Conservation (phyloP, 768 basidiomycete genomes). For the Cyathus striatus region DNA sequence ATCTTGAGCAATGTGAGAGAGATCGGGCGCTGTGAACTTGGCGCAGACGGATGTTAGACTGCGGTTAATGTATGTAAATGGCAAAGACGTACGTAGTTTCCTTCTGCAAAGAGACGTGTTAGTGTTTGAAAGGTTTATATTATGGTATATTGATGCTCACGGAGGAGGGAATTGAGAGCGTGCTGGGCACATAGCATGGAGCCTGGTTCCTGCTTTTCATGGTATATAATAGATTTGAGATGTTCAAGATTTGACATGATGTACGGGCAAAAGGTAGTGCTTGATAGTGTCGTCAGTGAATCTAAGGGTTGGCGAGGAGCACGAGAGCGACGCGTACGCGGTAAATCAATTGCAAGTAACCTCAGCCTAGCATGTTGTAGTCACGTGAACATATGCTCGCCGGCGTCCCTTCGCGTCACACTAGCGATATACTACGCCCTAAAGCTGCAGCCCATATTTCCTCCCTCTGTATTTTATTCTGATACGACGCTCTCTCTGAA, state of each 20-base stretch:
- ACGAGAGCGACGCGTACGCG: too few relatives aligned
- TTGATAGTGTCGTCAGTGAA: neutral
- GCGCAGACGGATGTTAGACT: conserved; percentile 5
- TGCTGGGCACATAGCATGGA: conserved; percentile 88
- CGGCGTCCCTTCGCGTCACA: too few relatives aligned
- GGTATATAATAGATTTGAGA: conserved; percentile 60
- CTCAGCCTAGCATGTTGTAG: too few relatives aligned
- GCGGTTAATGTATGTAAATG: neutral
- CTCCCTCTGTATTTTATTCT: too few relatives aligned
- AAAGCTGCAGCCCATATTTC: too few relatives aligned
- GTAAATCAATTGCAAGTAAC: too few relatives aligned
- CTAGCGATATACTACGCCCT: too few relatives aligned
- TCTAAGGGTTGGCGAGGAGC: too few relatives aligned
- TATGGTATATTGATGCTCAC: conserved; percentile 32
- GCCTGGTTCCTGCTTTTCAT: conserved; percentile 71
- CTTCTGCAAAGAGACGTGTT: conserved; percentile 23
- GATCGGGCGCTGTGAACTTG: conserved; percentile 77
- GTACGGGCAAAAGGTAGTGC: neutral
- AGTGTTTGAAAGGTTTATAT: conserved; percentile 5
- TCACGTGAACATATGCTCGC: too few relatives aligned
- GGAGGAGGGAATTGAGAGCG: conserved; percentile 75
- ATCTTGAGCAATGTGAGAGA: conserved; percentile 66
- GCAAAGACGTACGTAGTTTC: conserved; percentile 33
- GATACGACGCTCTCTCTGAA: neutral
- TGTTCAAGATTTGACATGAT: conserved; percentile 56